These are phyloP conservation scores for Exophiala spinifera DNA, from an alignment of 2,329 filamentous ascomycete species.

Conservation along the genomic window DNA sequence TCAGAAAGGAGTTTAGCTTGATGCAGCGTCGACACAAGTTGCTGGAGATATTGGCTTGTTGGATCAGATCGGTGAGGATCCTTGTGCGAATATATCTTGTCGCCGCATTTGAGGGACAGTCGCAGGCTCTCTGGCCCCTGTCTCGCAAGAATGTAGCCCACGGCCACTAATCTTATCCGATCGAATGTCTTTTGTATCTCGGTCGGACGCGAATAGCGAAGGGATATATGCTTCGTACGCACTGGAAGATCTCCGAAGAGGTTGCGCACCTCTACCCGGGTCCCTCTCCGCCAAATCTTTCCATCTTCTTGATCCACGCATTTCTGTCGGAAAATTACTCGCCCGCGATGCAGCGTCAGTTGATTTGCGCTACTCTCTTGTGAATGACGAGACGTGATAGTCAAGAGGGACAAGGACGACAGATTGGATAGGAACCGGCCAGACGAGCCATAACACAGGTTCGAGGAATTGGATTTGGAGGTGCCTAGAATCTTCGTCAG, in stretches of 20 bases:
- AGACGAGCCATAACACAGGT: conserved; percentile 60
- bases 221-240: conserved; percentile 73
- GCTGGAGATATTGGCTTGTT: not conserved
- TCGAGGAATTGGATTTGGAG: conserved; percentile 61
- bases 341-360: conserved; percentile 47
- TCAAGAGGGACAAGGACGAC: conserved; percentile 70
- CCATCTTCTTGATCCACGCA: conserved; percentile 52
- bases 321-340: conserved; percentile 62
- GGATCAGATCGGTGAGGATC: not conserved
- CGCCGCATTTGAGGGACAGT: conserved; percentile 3
- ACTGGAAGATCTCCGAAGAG: conserved; percentile 90
- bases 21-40: conserved; percentile 8
- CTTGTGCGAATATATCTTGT: conserved; percentile 5
- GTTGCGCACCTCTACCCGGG: conserved; percentile 70
- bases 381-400: conserved; percentile 67
- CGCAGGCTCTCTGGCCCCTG: conserved; percentile 32
- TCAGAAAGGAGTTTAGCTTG: conserved; percentile 16
- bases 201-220: conserved; percentile 50
- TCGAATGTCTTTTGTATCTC: conserved; percentile 65
- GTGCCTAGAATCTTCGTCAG: conserved; percentile 58
- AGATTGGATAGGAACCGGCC: conserved; percentile 78
- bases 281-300: conserved; percentile 63
- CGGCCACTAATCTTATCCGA: conserved; percentile 56
- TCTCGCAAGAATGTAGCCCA: conserved; percentile 70
- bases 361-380: conserved; percentile 25